Evolutionary conservation across 2,329 filamentous ascomycete genomes (phyloP).

Genomic region (Alternaria triticimaculans): DNA sequence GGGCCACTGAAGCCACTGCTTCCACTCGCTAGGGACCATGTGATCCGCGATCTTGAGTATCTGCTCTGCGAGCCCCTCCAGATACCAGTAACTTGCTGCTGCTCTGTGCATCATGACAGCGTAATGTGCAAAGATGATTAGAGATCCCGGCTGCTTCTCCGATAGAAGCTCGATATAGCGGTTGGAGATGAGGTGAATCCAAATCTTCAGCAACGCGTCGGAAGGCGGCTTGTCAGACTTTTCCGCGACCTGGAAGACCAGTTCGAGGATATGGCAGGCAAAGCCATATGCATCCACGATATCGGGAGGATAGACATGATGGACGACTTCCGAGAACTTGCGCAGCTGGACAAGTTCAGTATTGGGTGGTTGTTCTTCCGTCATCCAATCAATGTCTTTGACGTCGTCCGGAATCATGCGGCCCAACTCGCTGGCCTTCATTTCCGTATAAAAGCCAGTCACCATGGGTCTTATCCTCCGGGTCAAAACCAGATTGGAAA

Average conservation of each 20-base stretch:
- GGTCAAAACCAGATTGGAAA: slow-evolving; percentile 33
- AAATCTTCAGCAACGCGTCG: slow-evolving; percentile 35
- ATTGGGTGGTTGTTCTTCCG: slow-evolving; percentile 18
- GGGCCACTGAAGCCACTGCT: slow-evolving; percentile 38
- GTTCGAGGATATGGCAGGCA: slow-evolving; percentile 30
- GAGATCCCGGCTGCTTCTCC: slow-evolving; percentile 38
- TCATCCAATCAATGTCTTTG: slow-evolving; percentile 22
- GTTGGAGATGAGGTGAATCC: slow-evolving; percentile 31
- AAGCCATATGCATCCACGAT: slow-evolving; percentile 36
- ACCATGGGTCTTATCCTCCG: slow-evolving; percentile 36
- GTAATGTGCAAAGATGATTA: slow-evolving; percentile 48
- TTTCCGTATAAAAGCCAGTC: slow-evolving; percentile 16
- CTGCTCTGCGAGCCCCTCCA: slow-evolving; percentile 33
- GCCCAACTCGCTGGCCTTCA: slow-evolving; percentile 21
- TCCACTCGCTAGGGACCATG: slow-evolving; percentile 36
- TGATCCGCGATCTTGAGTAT: slow-evolving; percentile 33
- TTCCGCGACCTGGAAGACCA: slow-evolving; percentile 26
- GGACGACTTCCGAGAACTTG: slow-evolving; percentile 32
- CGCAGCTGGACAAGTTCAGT: slow-evolving; percentile 33
- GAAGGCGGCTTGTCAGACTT: slow-evolving; percentile 25
- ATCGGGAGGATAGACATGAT: slow-evolving; percentile 36
- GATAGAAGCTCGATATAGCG: slow-evolving; percentile 38
- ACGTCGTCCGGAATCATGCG: slow-evolving; percentile 31
- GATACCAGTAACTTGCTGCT: slow-evolving; percentile 33
- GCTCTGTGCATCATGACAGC: slow-evolving; percentile 39